phyloP scores from a whole-genome alignment of 2,329 filamentous ascomycete genomes.

The Trichoderma sp. region DNA sequence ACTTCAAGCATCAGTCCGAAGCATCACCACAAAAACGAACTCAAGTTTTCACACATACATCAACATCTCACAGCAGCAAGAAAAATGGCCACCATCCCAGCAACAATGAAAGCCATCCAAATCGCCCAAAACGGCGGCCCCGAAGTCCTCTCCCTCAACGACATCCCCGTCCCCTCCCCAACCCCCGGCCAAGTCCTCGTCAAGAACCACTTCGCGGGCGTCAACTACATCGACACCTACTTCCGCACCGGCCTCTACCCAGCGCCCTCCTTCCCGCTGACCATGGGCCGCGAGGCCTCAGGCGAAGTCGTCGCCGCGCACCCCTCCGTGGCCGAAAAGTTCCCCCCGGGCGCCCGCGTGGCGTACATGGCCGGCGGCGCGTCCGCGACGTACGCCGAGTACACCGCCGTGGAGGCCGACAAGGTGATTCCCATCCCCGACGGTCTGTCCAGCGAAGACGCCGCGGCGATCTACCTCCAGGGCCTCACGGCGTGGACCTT shows the following conservation, averaged over 20 bases:
- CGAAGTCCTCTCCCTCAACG: conserved; percentile 71
- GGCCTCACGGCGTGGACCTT: conserved; percentile 82
- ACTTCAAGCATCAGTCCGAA: not conserved
- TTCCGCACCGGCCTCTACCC: conserved; percentile 84
- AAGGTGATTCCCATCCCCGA: conserved; percentile 66
- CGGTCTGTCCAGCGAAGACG: conserved; percentile 60
- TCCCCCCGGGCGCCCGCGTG: conserved; percentile 69
- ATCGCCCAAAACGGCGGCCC: conserved; percentile 66
- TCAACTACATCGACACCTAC: conserved; percentile 92
- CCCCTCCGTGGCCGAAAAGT: conserved; percentile 50
- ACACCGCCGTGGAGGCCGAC: conserved; percentile 54
- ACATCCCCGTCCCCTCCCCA: conserved; percentile 68
- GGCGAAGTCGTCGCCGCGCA: conserved; percentile 69
- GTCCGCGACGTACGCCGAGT: conserved; percentile 57
- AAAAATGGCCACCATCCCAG: conserved; percentile 69
- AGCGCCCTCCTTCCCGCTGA: conserved; percentile 66
- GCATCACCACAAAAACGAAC: too few species aligned
- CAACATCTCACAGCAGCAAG: conserved; percentile 5
- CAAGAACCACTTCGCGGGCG: conserved; percentile 75
- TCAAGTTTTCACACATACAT: conserved; percentile 17
- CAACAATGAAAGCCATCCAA: conserved; percentile 70
- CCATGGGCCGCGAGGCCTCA: conserved; percentile 77
- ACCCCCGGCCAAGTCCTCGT: conserved; percentile 75
- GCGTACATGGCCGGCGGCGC: conserved; percentile 59
- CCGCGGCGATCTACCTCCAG: conserved; percentile 73